Percentiles rank a stretch among this genome's conserved stretches.
phyloP scores from a whole-genome alignment of 1,284 basidiomycete species.

The Microstroma glucosiphilum region DNA sequence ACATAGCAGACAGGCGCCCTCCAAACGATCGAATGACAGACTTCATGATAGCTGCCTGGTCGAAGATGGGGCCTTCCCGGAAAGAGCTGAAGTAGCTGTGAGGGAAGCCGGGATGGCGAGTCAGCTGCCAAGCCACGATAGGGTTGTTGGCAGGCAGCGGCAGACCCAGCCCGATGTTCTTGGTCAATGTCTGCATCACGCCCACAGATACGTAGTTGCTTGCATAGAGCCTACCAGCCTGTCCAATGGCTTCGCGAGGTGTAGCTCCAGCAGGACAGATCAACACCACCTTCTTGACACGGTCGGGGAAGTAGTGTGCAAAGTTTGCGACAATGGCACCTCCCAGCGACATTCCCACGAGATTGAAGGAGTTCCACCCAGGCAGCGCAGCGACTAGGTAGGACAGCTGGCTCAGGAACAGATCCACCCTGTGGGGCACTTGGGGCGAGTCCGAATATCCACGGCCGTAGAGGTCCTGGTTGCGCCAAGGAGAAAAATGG shows the following conservation, averaged over 20 bases:
- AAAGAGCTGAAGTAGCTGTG: conserved; percentile 3
- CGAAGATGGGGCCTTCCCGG: conserved; percentile 4
- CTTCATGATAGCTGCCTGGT: not conserved
- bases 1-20: not conserved
- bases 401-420: conserved; percentile 2
- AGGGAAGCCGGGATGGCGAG: not conserved
- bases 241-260: not conserved
- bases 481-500: no score
- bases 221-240: not conserved
- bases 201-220: not conserved
- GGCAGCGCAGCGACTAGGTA: conserved; percentile 1
- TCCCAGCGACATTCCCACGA: not conserved
- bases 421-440: not conserved
- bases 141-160: conserved; percentile 3
- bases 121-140: not conserved
- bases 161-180: not conserved
- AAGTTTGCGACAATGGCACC: conserved; percentile 4
- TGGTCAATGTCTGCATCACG: not conserved
- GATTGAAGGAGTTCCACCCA: not conserved
- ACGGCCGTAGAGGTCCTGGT: not conserved
- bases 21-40: not conserved
- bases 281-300: not conserved
- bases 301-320: conserved; percentile 1
- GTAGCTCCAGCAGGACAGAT: conserved; percentile 2
- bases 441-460: not conserved